Evolutionary conservation across 2,329 filamentous ascomycete species (phyloP), one percentile per base, ranked within the genome.

Genomic region (Fusarium citri): DNA sequence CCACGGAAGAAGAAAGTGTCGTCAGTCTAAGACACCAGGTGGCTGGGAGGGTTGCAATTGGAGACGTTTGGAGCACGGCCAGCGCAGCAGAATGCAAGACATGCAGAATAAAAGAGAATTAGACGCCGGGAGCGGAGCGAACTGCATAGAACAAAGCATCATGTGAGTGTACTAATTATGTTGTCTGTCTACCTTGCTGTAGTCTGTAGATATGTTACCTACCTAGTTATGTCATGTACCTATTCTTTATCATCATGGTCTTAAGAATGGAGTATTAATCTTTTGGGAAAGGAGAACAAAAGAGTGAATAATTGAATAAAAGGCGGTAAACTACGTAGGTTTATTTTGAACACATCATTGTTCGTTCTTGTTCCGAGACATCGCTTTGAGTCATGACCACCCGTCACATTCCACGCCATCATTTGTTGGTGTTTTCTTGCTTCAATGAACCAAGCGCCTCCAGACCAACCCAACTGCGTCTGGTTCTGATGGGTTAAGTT

Each of bases 321-420:
- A 41, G 23, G 61, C 56, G 66, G 45, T 59, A 63, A 69, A 58
- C 30, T 47, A 26, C 58, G 42, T 34, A 26, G 59, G 42, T 34
- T 18, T 59, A 47, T 47, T 40, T 62, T 48, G 61, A 60, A 40
- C 51, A 9, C 30, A 31, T 57, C 63, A 72, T 68, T 75, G 71
- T 74, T 57, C 59, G 23, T 41, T 37, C 26, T 48, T 48, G 42
- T 43, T 43, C n/a, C 42, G 28, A 28, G 49, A 42, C 49, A 53
- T 41, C n/a, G 18, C 56, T 71, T 74, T 74, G 73, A 75, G 73
- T 75, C 73, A 74, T 69, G 64, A 51, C 58, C 58, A 55, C 66
- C 62, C 63, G 59, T 73, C 73, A 75, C 73, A 75, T 75, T 75
- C 73, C 73, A 72, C 59, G 61, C 64, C 69, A 60, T 59, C 62